Percentiles rank a stretch among this genome's conserved stretches.
These are phyloP conservation scores for Takakia lepidozioides DNA, from an alignment of 225 moss, liverwort and hornwort genomes.

Conservation along the genomic window DNA sequence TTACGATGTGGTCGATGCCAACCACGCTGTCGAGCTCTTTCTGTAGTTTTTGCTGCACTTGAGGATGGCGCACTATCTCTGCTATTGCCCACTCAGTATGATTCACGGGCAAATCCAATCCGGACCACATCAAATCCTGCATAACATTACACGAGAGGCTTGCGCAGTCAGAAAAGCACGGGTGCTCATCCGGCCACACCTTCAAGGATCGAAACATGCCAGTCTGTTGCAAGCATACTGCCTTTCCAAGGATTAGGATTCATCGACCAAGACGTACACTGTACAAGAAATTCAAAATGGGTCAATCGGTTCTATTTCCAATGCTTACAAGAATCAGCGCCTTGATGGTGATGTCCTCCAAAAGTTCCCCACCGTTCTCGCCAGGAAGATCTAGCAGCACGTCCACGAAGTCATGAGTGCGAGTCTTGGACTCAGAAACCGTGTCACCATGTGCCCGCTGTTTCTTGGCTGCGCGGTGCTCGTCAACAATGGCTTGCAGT, in stretches of 20 bases:
- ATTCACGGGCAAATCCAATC: not conserved
- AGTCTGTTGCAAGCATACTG: too few species aligned
- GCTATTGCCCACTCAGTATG: constrained; percentile 1
- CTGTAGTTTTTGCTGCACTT: not conserved
- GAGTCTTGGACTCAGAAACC: not conserved
- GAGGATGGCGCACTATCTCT: not conserved
- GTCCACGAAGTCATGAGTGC: constrained; percentile 3
- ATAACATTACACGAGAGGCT: too few species aligned
- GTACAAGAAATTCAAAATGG: not conserved
- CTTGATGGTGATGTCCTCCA: not conserved
- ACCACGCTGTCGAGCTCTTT: not conserved
- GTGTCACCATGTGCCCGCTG: not conserved
- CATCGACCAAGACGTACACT: too few species aligned
- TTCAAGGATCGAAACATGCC: too few species aligned
- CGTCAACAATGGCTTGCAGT: not conserved
- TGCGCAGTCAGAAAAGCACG: too few species aligned
- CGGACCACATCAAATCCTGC: constrained; percentile 9
- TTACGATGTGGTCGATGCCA: not conserved
- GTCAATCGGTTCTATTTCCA: too few species aligned
- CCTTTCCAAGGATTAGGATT: too few species aligned
- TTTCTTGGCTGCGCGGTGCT: too few species aligned
- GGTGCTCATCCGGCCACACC: too few species aligned
- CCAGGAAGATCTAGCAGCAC: constrained; percentile 3
- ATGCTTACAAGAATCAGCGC: not conserved
- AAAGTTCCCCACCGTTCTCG: too few species aligned